Evolutionary conservation across 2,329 filamentous ascomycete genomes (phyloP).

Genomic region (Aureobasidium mangrovei): DNA sequence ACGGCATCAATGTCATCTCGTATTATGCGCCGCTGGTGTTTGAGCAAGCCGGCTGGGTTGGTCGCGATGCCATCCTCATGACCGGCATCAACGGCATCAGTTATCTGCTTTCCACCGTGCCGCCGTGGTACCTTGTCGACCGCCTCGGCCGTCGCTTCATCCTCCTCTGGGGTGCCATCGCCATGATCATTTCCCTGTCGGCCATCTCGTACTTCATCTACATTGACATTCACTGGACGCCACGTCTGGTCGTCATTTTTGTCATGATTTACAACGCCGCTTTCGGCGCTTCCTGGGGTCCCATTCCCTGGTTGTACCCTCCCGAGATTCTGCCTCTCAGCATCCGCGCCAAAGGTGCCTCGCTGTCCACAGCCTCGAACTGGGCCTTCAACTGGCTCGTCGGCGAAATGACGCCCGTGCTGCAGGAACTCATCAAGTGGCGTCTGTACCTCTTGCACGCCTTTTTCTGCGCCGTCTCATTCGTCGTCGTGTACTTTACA

Average conservation of each 20-base stretch:
- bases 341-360: constrained; percentile 94
- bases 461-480: constrained; percentile 92
- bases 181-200: constrained; percentile 82
- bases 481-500: constrained; percentile 94
- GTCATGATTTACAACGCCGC: constrained; percentile 98
- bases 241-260: constrained; percentile 78
- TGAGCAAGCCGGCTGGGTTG: constrained; percentile 91
- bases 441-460: constrained; percentile 89
- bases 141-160: constrained; percentile 83
- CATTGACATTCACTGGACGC: constrained; percentile 70
- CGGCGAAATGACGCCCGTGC: constrained; percentile 84
- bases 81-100: constrained; percentile 91
- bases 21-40: constrained; percentile 97
- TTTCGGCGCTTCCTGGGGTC: constrained; percentile 96
- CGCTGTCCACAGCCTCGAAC: constrained; percentile 89
- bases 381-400: constrained; percentile 99
- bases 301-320: constrained; percentile 95
- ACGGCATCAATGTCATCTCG: constrained; percentile 98
- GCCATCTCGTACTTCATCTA: constrained; percentile 93
- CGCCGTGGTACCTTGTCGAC: constrained; percentile 96
- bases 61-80: constrained; percentile 88
- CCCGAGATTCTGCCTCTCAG: constrained; percentile 97
- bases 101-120: constrained; percentile 85
- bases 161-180: constrained; percentile 76
- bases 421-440: constrained; percentile 90